Evolutionary conservation across 371 early-diverging fungal genomes (phyloP).

Genomic region (Chytridium lagenaria): DNA sequence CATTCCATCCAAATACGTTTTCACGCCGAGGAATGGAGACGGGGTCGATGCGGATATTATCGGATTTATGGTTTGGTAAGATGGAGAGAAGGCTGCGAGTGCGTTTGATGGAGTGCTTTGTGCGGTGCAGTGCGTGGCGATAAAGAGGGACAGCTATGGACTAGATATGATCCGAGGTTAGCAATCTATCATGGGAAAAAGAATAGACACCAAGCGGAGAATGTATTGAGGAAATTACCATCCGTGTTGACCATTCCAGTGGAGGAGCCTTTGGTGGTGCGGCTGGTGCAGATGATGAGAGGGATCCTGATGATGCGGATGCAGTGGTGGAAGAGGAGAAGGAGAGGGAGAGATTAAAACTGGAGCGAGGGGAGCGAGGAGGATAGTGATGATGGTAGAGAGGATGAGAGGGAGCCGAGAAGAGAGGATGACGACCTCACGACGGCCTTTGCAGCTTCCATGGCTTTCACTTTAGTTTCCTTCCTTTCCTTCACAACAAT

Average conservation of each 20-base stretch:
- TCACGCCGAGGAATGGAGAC: constrained; percentile 22
- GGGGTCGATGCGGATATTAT: constrained; percentile 11
- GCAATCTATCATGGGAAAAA: neutral
- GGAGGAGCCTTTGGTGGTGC: neutral
- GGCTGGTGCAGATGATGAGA: neutral
- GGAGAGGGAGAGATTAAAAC: neutral
- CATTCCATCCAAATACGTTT: constrained; percentile 29
- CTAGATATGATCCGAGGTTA: constrained; percentile 10
- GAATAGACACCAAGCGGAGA: neutral
- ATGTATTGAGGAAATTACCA: constrained; percentile 19
- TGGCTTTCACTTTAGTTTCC: too few relatives aligned
- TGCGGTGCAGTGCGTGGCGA: constrained; percentile 27
- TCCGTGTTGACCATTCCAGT: constrained; percentile 22
- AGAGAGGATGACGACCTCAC: neutral
- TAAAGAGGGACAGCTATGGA: constrained; percentile 32
- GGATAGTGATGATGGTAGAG: too few relatives aligned
- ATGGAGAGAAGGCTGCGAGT: constrained; percentile 25
- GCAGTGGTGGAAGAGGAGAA: constrained; percentile 8
- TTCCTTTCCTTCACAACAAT: too few relatives aligned
- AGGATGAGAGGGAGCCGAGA: neutral
- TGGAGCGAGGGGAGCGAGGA: constrained; percentile 6
- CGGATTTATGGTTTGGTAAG: constrained; percentile 22
- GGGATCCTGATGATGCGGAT: neutral
- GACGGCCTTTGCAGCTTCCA: neutral
- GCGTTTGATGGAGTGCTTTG: constrained; percentile 18